These are phyloP conservation scores for Biscutella auriculata DNA, from an alignment of 441 rosid species.

Conservation along the genomic window DNA sequence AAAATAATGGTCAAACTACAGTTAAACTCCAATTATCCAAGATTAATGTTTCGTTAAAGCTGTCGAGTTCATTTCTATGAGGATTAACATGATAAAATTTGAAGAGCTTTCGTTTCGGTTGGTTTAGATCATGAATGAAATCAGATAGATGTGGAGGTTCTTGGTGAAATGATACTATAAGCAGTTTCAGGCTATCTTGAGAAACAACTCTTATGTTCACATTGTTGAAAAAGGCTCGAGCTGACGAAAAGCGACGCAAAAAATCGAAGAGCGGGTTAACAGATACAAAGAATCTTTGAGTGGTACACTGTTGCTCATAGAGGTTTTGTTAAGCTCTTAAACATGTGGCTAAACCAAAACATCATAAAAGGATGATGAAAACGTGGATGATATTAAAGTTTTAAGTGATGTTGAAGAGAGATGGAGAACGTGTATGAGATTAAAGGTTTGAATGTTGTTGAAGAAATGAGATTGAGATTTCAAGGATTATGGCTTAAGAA, in stretches of 20 bases:
- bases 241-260: slow-evolving; percentile 21
- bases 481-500: slow-evolving; percentile 26
- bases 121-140: slow-evolving; percentile 26
- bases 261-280: slow-evolving; percentile 21
- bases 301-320: slow-evolving; percentile 28
- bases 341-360: slow-evolving; percentile 34
- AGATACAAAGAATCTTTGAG: slow-evolving; percentile 25
- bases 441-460: slow-evolving; percentile 25
- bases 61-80: slow-evolving; percentile 25
- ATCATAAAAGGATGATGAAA: slow-evolving; percentile 22
- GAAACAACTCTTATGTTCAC: slow-evolving; percentile 18
- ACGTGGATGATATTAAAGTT: slow-evolving; percentile 23
- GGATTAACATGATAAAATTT: slow-evolving; percentile 32
- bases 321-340: slow-evolving; percentile 24
- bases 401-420: slow-evolving; percentile 31
- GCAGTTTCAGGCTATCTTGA: slow-evolving; percentile 22
- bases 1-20: too few species aligned
- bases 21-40: slow-evolving; percentile 15
- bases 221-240: slow-evolving; percentile 15
- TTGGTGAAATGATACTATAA: slow-evolving; percentile 31
- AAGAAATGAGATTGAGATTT: slow-evolving; percentile 22
- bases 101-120: slow-evolving; percentile 29
- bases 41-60: slow-evolving; percentile 22
- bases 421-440: slow-evolving; percentile 23
- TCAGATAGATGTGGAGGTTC: slow-evolving; percentile 31